Conservation (phyloP, 768 basidiomycete genomes). For the Termitomyces sp. region DNA sequence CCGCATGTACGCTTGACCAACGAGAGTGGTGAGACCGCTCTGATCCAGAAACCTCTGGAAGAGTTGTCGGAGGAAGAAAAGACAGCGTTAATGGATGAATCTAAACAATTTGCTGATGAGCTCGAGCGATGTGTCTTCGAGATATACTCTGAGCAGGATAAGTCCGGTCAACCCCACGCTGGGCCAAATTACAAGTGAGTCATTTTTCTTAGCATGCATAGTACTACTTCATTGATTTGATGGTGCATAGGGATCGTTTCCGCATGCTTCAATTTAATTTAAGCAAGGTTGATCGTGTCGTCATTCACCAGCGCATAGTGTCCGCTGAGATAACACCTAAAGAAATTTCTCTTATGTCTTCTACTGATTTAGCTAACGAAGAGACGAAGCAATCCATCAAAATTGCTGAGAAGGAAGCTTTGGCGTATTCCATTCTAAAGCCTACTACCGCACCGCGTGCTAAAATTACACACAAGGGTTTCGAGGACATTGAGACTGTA, state of each 20-base stretch:
- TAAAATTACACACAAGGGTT: conserved; percentile 90
- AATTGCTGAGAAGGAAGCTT: conserved; percentile 72
- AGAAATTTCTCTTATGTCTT: conserved; percentile 79
- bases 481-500: conserved; percentile 84
- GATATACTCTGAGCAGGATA: conserved; percentile 73
- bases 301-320: conserved; percentile 75
- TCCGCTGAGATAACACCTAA: conserved; percentile 58
- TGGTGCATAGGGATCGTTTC: conserved; percentile 68
- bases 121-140: conserved; percentile 77
- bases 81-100: conserved; percentile 45
- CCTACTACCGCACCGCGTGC: conserved; percentile 60
- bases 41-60: conserved; percentile 40
- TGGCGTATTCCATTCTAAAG: conserved; percentile 80
- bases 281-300: conserved; percentile 72
- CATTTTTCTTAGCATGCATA: not conserved
- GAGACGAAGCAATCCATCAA: conserved; percentile 80
- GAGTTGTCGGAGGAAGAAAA: conserved; percentile 59
- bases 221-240: not conserved
- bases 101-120: conserved; percentile 59
- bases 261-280: conserved; percentile 87
- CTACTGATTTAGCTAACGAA: conserved; percentile 85
- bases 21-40: conserved; percentile 17
- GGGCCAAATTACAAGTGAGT: conserved; percentile 78
- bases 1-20: conserved; percentile 42
- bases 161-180: conserved; percentile 53